Percentiles rank a stretch among this genome's conserved stretches.
These are phyloP conservation scores for Kitagawia praeruptora DNA, from an alignment of 129 eudicot species.

Conservation along the genomic window DNA sequence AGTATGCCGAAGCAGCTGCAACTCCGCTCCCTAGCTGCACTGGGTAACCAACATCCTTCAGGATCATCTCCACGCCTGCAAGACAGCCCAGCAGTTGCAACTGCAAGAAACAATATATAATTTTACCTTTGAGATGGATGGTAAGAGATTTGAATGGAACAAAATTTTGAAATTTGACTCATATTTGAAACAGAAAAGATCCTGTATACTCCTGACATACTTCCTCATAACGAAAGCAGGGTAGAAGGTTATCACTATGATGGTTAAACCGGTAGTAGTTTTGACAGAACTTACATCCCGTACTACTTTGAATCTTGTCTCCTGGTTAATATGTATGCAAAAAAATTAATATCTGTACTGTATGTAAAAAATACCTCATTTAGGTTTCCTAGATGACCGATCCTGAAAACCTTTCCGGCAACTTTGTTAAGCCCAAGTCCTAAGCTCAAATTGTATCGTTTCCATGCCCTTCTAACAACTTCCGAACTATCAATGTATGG, in stretches of 20 bases:
- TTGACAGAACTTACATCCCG: not conserved
- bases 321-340: not conserved
- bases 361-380: constrained; percentile 50
- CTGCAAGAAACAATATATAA: constrained; percentile 24
- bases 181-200: not conserved
- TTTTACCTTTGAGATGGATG: not conserved
- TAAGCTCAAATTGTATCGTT: constrained; percentile 82
- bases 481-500: constrained; percentile 80
- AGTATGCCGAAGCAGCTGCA: constrained; percentile 79
- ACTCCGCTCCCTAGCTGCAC: constrained; percentile 94
- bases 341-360: not conserved
- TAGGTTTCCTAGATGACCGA: constrained; percentile 90
- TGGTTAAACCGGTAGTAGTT: not conserved
- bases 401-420: constrained; percentile 96
- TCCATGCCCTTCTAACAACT: constrained; percentile 81
- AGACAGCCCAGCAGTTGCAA: constrained; percentile 94
- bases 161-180: not conserved
- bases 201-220: not conserved
- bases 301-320: not conserved
- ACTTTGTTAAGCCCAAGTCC: constrained; percentile 93
- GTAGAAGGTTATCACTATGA: not conserved
- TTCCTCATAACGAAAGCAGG: not conserved
- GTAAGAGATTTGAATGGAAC: not conserved
- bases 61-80: constrained; percentile 98
- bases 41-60: constrained; percentile 94